Percentiles rank a stretch among this genome's conserved stretches.
These are phyloP conservation scores for Tricholoma terreum DNA, from an alignment of 768 basidiomycete species.

Conservation along the genomic window DNA sequence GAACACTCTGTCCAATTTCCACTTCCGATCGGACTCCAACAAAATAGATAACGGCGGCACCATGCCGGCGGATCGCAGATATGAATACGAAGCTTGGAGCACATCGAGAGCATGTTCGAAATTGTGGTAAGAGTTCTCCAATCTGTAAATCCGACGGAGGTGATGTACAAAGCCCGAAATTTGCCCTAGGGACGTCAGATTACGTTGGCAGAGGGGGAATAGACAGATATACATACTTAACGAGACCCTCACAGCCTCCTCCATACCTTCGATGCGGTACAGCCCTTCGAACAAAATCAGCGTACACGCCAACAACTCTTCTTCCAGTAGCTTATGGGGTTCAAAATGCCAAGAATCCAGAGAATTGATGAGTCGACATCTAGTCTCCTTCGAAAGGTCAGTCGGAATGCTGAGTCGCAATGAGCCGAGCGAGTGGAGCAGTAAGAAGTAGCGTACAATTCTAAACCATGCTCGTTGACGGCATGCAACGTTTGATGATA, in stretches of 20 bases:
- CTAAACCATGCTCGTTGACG: constrained; percentile 53
- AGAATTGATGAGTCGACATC: constrained; percentile 59
- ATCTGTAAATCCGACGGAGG: constrained; percentile 88
- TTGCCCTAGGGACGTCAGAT: constrained; percentile 46
- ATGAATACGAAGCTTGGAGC: constrained; percentile 87
- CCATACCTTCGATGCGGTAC: constrained; percentile 75
- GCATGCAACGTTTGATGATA: constrained; percentile 73
- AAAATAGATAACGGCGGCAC: constrained; percentile 77
- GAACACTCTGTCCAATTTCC: constrained; percentile 34
- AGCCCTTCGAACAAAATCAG: constrained; percentile 85
- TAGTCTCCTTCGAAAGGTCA: constrained; percentile 45
- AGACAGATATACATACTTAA: constrained; percentile 45
- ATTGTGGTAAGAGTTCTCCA: constrained; percentile 94
- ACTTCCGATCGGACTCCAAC: constrained; percentile 45
- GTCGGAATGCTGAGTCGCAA: constrained; percentile 39
- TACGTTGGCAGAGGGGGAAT: constrained; percentile 12
- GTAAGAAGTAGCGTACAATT: constrained; percentile 36
- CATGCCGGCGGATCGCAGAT: constrained; percentile 73
- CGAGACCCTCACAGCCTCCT: constrained; percentile 52
- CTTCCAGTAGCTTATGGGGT: constrained; percentile 77
- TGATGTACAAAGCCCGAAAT: constrained; percentile 79
- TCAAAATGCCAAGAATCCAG: constrained; percentile 89
- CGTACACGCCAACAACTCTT: constrained; percentile 79
- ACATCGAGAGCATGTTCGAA: constrained; percentile 97
- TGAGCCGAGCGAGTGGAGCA: background rate